These are phyloP conservation scores for Actinidia chinensis DNA, from an alignment of 179 eudicot species.

Conservation along the genomic window DNA sequence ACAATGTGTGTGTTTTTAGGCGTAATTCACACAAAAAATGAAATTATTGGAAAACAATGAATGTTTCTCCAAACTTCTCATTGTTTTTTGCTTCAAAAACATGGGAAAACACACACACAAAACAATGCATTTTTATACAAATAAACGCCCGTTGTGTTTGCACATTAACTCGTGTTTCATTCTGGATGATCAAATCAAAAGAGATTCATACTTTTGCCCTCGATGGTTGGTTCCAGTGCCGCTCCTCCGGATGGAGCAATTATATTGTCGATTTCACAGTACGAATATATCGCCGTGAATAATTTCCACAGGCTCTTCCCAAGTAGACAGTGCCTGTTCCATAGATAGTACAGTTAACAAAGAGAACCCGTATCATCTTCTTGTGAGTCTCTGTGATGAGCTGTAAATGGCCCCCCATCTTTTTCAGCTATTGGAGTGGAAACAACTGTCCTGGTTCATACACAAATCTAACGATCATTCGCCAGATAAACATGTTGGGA, in stretches of 20 bases:
- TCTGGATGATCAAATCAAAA: not conserved
- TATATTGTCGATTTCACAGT: slow-evolving; percentile 44
- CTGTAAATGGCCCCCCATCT: too few species aligned
- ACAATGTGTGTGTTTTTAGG: too few species aligned
- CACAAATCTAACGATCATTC: too few species aligned
- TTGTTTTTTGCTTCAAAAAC: too few species aligned
- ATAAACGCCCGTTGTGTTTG: not conserved
- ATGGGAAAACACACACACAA: too few species aligned
- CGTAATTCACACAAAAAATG: too few species aligned
- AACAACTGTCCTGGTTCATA: too few species aligned
- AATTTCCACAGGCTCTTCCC: slow-evolving; percentile 76
- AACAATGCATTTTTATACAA: not conserved
- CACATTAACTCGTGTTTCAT: not conserved
- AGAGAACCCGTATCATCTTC: slow-evolving; percentile 72
- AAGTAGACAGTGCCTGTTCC: slow-evolving; percentile 58
- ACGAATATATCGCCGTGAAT: slow-evolving; percentile 55
- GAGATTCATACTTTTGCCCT: slow-evolving; percentile 37
- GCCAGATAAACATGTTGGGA: too few species aligned
- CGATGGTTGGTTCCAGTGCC: slow-evolving; percentile 51
- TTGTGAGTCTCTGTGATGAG: slow-evolving; percentile 57
- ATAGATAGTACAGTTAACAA: slow-evolving; percentile 62
- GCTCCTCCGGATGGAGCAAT: slow-evolving; percentile 56
- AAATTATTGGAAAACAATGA: too few species aligned
- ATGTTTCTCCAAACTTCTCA: too few species aligned
- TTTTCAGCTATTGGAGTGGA: too few species aligned